Evolutionary conservation across 306 rosid genomes (phyloP), one percentile per base, ranked within the genome.

Genomic region (Vigna hirtella): DNA sequence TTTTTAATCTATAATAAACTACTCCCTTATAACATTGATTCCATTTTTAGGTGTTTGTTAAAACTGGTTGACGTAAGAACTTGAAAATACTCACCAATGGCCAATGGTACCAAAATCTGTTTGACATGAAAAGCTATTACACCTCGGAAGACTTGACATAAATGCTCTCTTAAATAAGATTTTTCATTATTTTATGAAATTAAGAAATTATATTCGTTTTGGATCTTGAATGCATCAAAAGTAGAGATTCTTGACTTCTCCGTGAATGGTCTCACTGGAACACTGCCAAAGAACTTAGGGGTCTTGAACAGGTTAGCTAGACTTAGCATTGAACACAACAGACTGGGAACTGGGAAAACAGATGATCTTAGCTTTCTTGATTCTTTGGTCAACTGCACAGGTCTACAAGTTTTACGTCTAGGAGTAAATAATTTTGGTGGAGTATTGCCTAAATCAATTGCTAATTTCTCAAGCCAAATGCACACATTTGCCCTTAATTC

Each of bases 201-300:
- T 2, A 30, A 18, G 18, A 18, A 18, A 18, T 18, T 18, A 18
- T 18, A 18, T 18, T 18, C 18, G 18, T 18, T 18, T 18, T 18
- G 18, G 18, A 18, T 18, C 18, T 18, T 18, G 18, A 18, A 18
- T 18, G 18, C 18, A 18, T 18, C 18, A 18, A 18, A 18, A 18
- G 18, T 18, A 18, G 18, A 18, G 18, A 26, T 26, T 26, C 28
- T 26, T 26, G 28, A 26, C 28, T 26, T 26, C 28, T 66, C 86
- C 11, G 6, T 30, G 7, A 91, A 91, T 66, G 12, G 26, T 72
- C 76, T 84, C 5, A 53, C 57, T 16, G 90, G 89, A 8, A 30
- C 34, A 17, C 51, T 89, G 15, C 93, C 89, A 7, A 43, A 56
- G 58, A 79, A 50, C 70, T 40, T 87, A 20, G 89, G 86, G 62